phyloP scores from a whole-genome alignment of 1,284 basidiomycete genomes.

The Leccinum solheimii region DNA sequence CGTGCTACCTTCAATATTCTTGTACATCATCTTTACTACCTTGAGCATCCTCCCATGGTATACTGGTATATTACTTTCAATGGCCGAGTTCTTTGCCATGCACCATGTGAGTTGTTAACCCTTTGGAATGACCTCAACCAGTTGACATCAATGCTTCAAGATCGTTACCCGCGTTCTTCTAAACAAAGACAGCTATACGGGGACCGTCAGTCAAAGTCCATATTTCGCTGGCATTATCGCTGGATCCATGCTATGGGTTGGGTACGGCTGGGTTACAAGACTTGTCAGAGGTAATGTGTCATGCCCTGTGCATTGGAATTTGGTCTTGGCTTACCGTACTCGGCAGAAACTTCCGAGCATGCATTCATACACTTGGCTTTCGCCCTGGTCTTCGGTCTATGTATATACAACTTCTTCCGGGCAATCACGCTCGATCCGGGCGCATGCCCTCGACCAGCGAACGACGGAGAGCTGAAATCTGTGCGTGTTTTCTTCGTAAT shows the following conservation, averaged over 20 bases:
- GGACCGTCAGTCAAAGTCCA: conserved; percentile 75
- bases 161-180: conserved; percentile 82
- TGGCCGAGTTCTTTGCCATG: conserved; percentile 88
- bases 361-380: conserved; percentile 77
- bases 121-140: background rate
- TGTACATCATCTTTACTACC: conserved; percentile 84
- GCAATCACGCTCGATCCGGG: conserved; percentile 89
- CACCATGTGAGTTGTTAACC: conserved; percentile 69
- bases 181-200: conserved; percentile 75
- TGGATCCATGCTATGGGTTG: conserved; percentile 86
- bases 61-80: conserved; percentile 77
- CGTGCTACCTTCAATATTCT: conserved; percentile 72
- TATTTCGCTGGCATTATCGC: conserved; percentile 93
- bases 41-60: conserved; percentile 87
- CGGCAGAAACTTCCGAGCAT: conserved; percentile 70
- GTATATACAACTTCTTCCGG: conserved; percentile 88
- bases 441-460: conserved; percentile 78
- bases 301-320: background rate
- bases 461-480: conserved; percentile 80
- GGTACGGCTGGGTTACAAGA: conserved; percentile 77
- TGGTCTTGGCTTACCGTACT: conserved; percentile 1
- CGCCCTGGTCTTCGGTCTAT: conserved; percentile 68
- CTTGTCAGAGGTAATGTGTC: conserved; percentile 59
- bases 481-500: conserved; percentile 43
- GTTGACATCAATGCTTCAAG: conserved; percentile 37